A percentile compares a stretch with the other conserved stretches of the same genome.
Conservation (phyloP, 306 rosid genomes). For the Vigna mungo region DNA sequence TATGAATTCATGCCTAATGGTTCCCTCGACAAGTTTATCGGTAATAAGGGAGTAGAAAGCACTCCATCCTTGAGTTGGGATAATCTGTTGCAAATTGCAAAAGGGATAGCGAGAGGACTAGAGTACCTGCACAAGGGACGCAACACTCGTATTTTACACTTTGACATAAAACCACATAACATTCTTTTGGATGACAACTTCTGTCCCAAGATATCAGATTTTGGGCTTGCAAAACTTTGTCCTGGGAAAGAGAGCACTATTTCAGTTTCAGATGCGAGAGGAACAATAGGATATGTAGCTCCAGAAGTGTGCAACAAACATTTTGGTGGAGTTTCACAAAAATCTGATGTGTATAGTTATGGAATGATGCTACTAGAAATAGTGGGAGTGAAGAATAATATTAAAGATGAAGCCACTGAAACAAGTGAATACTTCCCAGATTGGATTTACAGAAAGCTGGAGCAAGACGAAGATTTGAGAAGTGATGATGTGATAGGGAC, state of each 20-base stretch:
- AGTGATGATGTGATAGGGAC: too few relatives aligned
- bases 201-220: constrained; percentile 51
- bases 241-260: constrained; percentile 34
- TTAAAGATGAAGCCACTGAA: too few relatives aligned
- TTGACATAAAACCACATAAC: constrained; percentile 58
- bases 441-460: too few relatives aligned
- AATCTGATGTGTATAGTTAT: too few relatives aligned
- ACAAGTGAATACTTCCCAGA: too few relatives aligned
- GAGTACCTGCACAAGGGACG: constrained; percentile 48
- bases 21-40: constrained; percentile 56
- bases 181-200: constrained; percentile 42
- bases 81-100: neutral
- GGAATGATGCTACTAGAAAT: too few relatives aligned
- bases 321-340: too few relatives aligned
- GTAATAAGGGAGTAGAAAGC: neutral
- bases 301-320: too few relatives aligned
- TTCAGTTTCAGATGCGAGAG: too few relatives aligned
- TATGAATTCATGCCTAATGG: constrained; percentile 62
- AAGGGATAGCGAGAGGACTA: neutral
- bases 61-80: constrained; percentile 42
- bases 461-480: too few relatives aligned
- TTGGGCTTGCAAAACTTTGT: constrained; percentile 55
- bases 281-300: too few relatives aligned
- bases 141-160: constrained; percentile 17
- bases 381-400: too few relatives aligned